Evolutionary conservation across 1,139 yeast species (phyloP).

Genomic region (Entelexis paramagnoliae): DNA sequence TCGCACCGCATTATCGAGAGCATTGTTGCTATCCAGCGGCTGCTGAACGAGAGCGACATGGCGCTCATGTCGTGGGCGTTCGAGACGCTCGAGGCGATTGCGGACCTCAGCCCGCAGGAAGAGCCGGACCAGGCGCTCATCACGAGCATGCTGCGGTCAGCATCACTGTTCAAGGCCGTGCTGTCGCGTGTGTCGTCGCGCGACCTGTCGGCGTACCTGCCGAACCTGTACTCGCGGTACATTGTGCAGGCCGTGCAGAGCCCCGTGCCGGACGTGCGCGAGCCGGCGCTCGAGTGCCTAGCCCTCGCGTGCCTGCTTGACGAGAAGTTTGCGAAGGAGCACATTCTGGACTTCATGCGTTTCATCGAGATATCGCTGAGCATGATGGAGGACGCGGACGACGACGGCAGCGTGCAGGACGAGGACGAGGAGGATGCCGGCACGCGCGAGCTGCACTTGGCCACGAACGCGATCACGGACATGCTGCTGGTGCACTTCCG

Average conservation of each 20-base stretch:
- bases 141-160: slow-evolving; percentile 47
- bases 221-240: slow-evolving; percentile 63
- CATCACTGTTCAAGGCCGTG: slow-evolving; percentile 59
- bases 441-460: slow-evolving; percentile 46
- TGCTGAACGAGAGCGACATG: slow-evolving; percentile 18
- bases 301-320: slow-evolving; percentile 75
- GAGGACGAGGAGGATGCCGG: slow-evolving; percentile 55
- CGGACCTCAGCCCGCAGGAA: slow-evolving; percentile 50
- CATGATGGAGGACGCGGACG: slow-evolving; percentile 19
- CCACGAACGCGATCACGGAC: slow-evolving; percentile 32
- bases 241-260: slow-evolving; percentile 74
- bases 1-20: slow-evolving; percentile 13
- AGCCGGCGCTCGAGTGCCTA: slow-evolving; percentile 61
- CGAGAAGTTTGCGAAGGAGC: slow-evolving; percentile 47
- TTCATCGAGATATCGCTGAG: slow-evolving; percentile 71
- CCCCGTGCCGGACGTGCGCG: slow-evolving; percentile 50
- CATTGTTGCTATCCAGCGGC: slow-evolving; percentile 17
- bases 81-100: slow-evolving; percentile 48
- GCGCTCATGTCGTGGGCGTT: slow-evolving; percentile 29
- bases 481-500: slow-evolving; percentile 9
- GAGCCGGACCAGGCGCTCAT: slow-evolving; percentile 38
- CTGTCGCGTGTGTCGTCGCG: slow-evolving; percentile 37
- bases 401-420: background rate
- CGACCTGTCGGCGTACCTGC: slow-evolving; percentile 51
- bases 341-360: slow-evolving; percentile 34